Conservation (phyloP, 192 early-diverging fungal genomes). For the Linnemannia exigua region DNA sequence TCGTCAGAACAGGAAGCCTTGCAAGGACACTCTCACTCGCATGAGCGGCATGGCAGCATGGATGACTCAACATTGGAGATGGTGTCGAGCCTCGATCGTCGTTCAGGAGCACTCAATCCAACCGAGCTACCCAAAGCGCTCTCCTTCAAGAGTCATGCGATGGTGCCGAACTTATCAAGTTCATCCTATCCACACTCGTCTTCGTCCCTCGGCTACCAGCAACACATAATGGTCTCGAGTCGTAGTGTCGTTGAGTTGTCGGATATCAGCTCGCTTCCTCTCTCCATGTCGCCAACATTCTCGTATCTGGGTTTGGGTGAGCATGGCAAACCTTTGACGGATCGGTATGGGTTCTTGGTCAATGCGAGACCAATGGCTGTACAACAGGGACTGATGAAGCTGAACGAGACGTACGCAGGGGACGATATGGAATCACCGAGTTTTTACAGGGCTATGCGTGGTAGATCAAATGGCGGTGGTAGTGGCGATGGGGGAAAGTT, state of each 20-base stretch:
- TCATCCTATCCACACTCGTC: constrained; percentile 39
- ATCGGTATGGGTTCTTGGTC: constrained; percentile 51
- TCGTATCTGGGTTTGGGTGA: constrained; percentile 20
- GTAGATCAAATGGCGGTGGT: neutral
- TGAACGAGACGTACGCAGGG: constrained; percentile 33
- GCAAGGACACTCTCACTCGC: neutral
- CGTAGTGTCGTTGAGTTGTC: constrained; percentile 48
- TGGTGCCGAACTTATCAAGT: constrained; percentile 20
- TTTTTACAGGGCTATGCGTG: neutral
- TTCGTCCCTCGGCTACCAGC: constrained; percentile 19
- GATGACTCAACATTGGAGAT: constrained; percentile 20
- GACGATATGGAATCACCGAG: constrained; percentile 35
- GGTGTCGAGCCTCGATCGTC: constrained; percentile 26
- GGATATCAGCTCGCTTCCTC: constrained; percentile 33
- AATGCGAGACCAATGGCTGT: constrained; percentile 52
- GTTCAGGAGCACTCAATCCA: constrained; percentile 13
- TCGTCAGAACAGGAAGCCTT: constrained; percentile 35
- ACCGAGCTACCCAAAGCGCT: constrained; percentile 38
- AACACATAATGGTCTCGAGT: neutral
- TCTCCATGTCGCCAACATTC: constrained; percentile 35
- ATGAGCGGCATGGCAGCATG: constrained; percentile 7
- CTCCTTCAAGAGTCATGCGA: constrained; percentile 33
- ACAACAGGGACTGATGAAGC: constrained; percentile 44
- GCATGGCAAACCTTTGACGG: constrained; percentile 41
- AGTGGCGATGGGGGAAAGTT: neutral